Conservation (phyloP, 345 rosid genomes). For the Excoecaria cochinchinensis region DNA sequence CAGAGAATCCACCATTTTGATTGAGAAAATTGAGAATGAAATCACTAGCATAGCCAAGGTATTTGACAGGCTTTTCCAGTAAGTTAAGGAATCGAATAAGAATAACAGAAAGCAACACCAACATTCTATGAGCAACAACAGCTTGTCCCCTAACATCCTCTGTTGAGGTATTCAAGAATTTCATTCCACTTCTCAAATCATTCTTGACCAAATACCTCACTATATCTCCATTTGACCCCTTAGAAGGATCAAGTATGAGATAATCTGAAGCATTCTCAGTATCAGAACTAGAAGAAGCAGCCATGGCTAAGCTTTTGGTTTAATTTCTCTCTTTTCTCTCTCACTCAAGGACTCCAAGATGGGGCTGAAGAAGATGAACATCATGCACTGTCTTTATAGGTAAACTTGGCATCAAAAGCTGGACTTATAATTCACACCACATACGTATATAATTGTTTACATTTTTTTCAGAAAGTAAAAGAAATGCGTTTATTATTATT, state of each 20-base stretch:
- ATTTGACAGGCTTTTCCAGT: conserved; percentile 58
- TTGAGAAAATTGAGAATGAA: conserved; percentile 66
- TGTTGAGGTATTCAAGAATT: conserved; percentile 55
- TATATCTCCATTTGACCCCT: conserved; percentile 52
- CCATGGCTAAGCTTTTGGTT: no score
- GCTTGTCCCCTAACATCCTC: conserved; percentile 19
- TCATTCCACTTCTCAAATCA: conserved; percentile 37
- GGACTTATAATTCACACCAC: no score
- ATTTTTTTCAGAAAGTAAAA: no score
- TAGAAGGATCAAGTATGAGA: conserved; percentile 54
- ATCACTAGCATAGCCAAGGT: conserved; percentile 52
- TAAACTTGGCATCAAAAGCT: no score
- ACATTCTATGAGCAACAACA: conserved; percentile 47
- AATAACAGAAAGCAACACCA: conserved; percentile 59
- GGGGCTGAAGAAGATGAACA: no score
- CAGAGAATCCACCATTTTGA: conserved; percentile 49
- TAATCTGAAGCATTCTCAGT: no score
- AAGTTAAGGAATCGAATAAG: conserved; percentile 48
- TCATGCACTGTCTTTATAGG: no score
- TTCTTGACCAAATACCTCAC: conserved; percentile 40
- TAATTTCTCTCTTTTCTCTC: no score
- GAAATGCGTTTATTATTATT: no score
- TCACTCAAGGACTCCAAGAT: no score
- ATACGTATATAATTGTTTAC: no score
- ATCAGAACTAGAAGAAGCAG: no score